Evolutionary conservation across 352 stramenopile species (phyloP).

Genomic region (Plasmopara muralis): DNA sequence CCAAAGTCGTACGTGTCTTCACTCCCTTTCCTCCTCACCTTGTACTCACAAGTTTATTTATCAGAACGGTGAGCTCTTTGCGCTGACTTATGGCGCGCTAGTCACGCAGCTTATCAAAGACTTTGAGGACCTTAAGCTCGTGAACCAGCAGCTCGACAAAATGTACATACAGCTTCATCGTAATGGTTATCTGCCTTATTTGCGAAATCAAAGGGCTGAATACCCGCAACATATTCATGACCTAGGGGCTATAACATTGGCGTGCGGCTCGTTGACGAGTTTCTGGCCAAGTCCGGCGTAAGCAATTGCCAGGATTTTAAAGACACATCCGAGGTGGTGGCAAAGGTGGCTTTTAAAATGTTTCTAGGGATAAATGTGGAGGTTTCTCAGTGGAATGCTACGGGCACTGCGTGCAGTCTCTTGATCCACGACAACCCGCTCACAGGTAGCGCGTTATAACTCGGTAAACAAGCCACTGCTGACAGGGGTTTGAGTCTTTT

Average conservation of each 20-base stretch:
- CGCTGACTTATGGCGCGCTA: constrained; percentile 95
- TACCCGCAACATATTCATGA: too few species aligned
- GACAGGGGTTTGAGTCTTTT: constrained; percentile 3
- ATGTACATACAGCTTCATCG: constrained; percentile 48
- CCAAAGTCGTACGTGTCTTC: constrained; percentile 77
- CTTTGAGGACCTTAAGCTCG: constrained; percentile 91
- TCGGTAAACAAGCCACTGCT: not conserved
- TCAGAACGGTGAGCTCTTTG: constrained; percentile 96
- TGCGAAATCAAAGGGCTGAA: not conserved
- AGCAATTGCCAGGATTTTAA: constrained; percentile 82
- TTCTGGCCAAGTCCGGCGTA: constrained; percentile 92
- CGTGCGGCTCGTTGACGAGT: constrained; percentile 96
- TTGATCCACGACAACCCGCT: constrained; percentile 96
- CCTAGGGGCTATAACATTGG: constrained; percentile 94
- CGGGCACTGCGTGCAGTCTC: constrained; percentile 87
- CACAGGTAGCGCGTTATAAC: constrained; percentile 25
- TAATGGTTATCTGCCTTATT: not conserved
- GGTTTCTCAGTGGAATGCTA: constrained; percentile 84
- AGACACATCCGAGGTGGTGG: constrained; percentile 93
- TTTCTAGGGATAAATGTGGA: constrained; percentile 95
- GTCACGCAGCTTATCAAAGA: constrained; percentile 94
- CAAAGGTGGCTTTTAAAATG: constrained; percentile 97
- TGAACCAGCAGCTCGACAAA: constrained; percentile 94
- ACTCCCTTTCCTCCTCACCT: not conserved
- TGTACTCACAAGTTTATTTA: not conserved